These are phyloP conservation scores for Podospora fimiseda DNA, from an alignment of 495 filamentous ascomycete genomes.

Conservation along the genomic window DNA sequence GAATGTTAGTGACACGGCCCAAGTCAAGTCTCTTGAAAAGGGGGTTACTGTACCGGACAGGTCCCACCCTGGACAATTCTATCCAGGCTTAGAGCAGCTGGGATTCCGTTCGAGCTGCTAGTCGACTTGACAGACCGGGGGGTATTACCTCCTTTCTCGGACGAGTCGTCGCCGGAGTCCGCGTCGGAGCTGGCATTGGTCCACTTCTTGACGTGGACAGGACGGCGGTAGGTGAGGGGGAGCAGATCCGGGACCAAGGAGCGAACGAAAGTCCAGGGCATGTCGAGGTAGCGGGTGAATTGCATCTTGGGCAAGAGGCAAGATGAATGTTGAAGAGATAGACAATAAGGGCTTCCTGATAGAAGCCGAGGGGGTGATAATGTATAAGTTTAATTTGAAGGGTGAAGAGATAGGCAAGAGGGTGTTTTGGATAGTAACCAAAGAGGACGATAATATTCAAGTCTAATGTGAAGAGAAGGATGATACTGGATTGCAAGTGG, in stretches of 20 bases:
- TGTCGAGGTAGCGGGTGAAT: too few species aligned
- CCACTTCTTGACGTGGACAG: conserved; percentile 28
- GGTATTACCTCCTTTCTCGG: conserved; percentile 16
- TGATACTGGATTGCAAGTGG: too few species aligned
- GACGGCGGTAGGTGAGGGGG: conserved; percentile 34
- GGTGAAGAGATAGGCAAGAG: neutral
- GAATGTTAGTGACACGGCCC: conserved; percentile 1
- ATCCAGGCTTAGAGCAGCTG: conserved; percentile 63
- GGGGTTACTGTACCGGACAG: conserved; percentile 74
- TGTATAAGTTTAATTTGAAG: neutral
- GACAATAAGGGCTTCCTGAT: neutral
- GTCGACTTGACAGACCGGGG: conserved; percentile 18
- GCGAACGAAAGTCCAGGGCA: too few species aligned
- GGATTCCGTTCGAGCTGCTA: conserved; percentile 47
- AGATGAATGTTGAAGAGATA: neutral
- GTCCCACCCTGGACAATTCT: conserved; percentile 64
- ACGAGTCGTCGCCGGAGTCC: conserved; percentile 9
- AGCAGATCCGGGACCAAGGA: too few species aligned
- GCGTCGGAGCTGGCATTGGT: conserved; percentile 18
- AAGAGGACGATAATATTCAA: too few species aligned
- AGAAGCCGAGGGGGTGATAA: neutral
- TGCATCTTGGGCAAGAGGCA: neutral
- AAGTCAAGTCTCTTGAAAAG: too few species aligned
- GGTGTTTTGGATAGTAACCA: too few species aligned
- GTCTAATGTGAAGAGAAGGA: too few species aligned